Evolutionary conservation across 352 stramenopile species (phyloP), one percentile per base, ranked within the genome.

Genomic region (Pythium diclinum): DNA sequence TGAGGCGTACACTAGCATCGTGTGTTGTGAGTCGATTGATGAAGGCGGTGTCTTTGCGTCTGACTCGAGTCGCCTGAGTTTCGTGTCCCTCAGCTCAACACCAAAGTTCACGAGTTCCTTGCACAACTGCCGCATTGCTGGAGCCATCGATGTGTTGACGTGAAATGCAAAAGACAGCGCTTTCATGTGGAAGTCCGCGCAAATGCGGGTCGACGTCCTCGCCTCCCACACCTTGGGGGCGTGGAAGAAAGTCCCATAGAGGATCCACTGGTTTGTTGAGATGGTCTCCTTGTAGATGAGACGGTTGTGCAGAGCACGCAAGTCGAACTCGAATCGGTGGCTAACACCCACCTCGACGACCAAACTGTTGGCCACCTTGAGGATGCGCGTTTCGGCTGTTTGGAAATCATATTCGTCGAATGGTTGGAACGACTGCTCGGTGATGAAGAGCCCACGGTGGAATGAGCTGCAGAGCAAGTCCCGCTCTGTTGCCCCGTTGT

Each of bases 141-240:
- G 10, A 1, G 46, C 4, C 16, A 56, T 54, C 1, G 47, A 34
- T 13, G 66, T 25, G 6, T 33, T n/a, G 21, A 69, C 7, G 23
- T 49, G 21, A 21, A 75, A 60, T 11, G 64, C 60, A 58, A 75
- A 75, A 10, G 59, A 59, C 25, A 75, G 38, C 33, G 64, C 14
- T 25, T 59, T 57, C 46, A 69, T 57, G 28, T 75, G 56, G 16
- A 69, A 75, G 36, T 72, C 59, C 5, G 9, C 36, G 47, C 58
- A 68, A 0, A 56, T 25, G 5, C 66, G 60, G n/a, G 19, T 23
- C 4, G 49, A 52, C 7, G 63, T n/a, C 25, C 21, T 32, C 2
- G 21, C 14, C 30, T 57, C 49, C 56, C 55, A 66, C 5, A 69
- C 30, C 46, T 61, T 69, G 8, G 67, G 67, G n/a, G 67, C 19